Evolutionary conservation across 352 stramenopile species (phyloP).

Genomic region (Phytophthora sp.): DNA sequence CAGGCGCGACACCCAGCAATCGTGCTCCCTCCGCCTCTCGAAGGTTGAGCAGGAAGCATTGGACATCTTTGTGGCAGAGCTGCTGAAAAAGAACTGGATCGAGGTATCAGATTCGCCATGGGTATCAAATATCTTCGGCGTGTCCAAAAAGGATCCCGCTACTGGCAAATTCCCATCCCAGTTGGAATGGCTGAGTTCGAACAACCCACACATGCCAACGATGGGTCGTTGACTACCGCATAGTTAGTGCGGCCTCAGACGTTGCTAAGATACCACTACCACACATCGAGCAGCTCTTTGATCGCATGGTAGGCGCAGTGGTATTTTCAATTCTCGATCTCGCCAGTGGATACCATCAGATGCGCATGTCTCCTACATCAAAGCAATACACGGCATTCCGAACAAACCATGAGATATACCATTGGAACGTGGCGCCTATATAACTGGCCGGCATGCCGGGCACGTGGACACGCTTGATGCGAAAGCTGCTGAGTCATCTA

Average conservation of each 20-base stretch:
- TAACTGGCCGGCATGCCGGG: conserved; percentile 41
- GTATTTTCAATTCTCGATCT: conserved; percentile 32
- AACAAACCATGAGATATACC: conserved; percentile 36
- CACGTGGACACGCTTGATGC: conserved; percentile 46
- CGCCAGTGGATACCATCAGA: conserved; percentile 38
- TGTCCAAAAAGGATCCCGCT: no score
- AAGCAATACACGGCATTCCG: conserved; percentile 44
- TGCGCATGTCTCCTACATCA: no score
- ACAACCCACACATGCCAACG: background rate
- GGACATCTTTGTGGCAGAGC: background rate
- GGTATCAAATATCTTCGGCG: no score
- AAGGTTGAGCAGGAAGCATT: background rate
- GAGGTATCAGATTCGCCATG: background rate
- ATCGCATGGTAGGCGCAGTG: background rate
- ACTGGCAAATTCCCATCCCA: no score
- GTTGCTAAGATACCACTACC: conserved; percentile 18
- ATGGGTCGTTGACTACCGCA: background rate
- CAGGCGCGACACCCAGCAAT: background rate
- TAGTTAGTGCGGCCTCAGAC: background rate
- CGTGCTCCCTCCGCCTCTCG: background rate
- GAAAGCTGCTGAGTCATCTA: background rate
- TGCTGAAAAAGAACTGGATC: conserved; percentile 1
- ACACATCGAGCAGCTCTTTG: conserved; percentile 16
- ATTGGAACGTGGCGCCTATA: conserved; percentile 46
- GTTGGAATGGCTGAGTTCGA: background rate